Evolutionary conservation across 2,329 filamentous ascomycete genomes (phyloP), one percentile per base, ranked within the genome.

Genomic region (Trichoderma koningii): DNA sequence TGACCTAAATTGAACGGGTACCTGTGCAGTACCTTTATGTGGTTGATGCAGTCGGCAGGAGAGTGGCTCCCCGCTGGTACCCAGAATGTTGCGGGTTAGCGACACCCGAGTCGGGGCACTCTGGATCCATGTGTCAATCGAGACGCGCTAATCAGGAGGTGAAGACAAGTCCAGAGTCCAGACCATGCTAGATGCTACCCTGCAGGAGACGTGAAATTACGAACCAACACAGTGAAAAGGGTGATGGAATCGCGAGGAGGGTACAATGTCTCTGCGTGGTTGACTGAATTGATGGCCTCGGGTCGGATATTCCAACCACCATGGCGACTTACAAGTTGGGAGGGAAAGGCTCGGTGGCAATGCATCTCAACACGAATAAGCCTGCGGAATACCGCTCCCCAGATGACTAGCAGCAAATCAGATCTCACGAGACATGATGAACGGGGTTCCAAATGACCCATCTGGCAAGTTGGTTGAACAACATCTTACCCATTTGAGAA

Each of bases 111-210:
- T 38, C 47, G 30, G 45, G 51, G 34, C 34, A 28, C 41, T 50
- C 26, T 34, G 30, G 21, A 52, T 64, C 15, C 53, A 60, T 44
- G 47, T 51, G 57, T 50, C 41, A 63, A 63, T 63, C n/a, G 50
- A 47, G 60, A 47, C 48, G 47, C 60, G 41, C 48, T 63, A 63
- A 44, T 60, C 45, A 60, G 45, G 56, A 60, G 56, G 56, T 45
- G 44, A 44, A 51, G 23, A 38, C 34, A 38, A 38, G 34, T 14
- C 34, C 34, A 38, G 34, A 38, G 34, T 38, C 34, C 34, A 38
- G 34, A 38, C 34, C 34, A 14, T 14, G 34, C 34, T 55, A n/a
- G 10, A 42, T 60, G 34, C 47, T 60, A 60, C 56, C 56, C 47
- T 60, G 23, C 45, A 60, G 34, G 12, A 59, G 38, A 41, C 56